These are phyloP conservation scores for Cyclaneusma minus DNA, from an alignment of 2,329 filamentous ascomycete genomes.

Conservation along the genomic window DNA sequence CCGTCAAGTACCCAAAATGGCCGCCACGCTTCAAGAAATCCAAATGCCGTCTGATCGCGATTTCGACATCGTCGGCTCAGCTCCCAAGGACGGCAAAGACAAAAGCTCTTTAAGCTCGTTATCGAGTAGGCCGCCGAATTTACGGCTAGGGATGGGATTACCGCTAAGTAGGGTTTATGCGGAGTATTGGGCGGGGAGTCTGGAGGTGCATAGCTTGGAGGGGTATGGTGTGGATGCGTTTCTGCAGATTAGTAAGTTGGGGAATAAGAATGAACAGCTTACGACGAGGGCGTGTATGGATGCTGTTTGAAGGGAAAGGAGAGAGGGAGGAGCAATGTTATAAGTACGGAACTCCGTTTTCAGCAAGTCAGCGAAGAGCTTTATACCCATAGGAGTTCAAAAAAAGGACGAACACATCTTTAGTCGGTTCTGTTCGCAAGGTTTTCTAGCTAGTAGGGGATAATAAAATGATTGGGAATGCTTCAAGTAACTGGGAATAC, in stretches of 20 bases:
- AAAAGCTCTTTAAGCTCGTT: conserved; percentile 56
- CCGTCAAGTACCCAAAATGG: conserved; percentile 73
- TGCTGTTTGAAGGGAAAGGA: conserved; percentile 35
- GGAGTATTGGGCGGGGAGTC: conserved; percentile 91
- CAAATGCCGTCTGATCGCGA: background rate
- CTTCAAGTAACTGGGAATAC: no score
- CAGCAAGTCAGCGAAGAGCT: no score
- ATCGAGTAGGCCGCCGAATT: conserved; percentile 68
- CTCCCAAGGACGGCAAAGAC: conserved; percentile 10
- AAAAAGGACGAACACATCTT: no score
- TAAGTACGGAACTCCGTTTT: no score
- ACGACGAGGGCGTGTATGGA: conserved; percentile 65
- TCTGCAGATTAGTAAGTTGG: conserved; percentile 86
- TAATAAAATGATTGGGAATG: no score
- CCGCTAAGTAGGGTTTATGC: conserved; percentile 91
- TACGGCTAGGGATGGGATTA: conserved; percentile 81
- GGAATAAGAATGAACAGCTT: conserved; percentile 95
- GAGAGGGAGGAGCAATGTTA: no score
- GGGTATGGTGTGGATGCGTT: conserved; percentile 96
- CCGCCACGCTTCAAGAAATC: conserved; percentile 84
- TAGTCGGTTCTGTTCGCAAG: no score
- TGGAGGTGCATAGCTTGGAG: conserved; percentile 83
- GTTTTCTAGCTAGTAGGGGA: no score
- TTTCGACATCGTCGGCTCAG: conserved; percentile 13
- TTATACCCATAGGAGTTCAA: no score